These are phyloP conservation scores for Podospora bellae-mahoneyi DNA, from an alignment of 495 filamentous ascomycete species.

Conservation along the genomic window DNA sequence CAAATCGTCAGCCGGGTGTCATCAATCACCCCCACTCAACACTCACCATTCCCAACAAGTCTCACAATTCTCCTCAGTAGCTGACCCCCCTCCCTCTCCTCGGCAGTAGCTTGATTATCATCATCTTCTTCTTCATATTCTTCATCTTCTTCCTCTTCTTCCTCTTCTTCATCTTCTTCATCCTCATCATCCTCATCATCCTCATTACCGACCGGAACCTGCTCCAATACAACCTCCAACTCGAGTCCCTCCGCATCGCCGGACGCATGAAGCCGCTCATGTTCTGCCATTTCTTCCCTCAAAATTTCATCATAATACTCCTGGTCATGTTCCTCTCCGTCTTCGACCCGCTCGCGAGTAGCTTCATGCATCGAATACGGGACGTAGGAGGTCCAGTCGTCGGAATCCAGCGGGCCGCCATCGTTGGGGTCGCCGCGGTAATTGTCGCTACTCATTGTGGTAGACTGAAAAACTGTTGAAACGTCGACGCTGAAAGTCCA, in stretches of 20 bases:
- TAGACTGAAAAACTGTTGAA: background rate
- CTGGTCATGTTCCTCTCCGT: conserved; percentile 8
- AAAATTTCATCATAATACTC: conserved; percentile 33
- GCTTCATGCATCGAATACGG: background rate
- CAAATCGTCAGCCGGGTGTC: background rate
- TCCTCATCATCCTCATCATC: background rate
- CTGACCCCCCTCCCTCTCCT: background rate
- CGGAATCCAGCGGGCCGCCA: background rate
- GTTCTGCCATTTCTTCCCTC: conserved; percentile 47
- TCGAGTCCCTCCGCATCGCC: background rate
- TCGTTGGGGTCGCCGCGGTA: background rate
- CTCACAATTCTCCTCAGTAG: background rate
- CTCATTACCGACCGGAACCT: background rate
- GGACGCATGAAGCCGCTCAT: conserved; percentile 40
- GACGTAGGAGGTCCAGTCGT: background rate
- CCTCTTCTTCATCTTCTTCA: too few relatives aligned
- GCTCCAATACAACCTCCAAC: background rate
- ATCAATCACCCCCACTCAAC: background rate
- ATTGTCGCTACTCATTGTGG: background rate
- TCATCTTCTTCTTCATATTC: too few relatives aligned
- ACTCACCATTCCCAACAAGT: background rate
- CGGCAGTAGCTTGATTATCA: too few relatives aligned
- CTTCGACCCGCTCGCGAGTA: background rate
- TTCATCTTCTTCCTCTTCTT: too few relatives aligned
- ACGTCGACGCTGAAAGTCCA: background rate